Evolutionary conservation across 2,329 filamentous ascomycete genomes (phyloP).

Genomic region (Microascus cirrosus): DNA sequence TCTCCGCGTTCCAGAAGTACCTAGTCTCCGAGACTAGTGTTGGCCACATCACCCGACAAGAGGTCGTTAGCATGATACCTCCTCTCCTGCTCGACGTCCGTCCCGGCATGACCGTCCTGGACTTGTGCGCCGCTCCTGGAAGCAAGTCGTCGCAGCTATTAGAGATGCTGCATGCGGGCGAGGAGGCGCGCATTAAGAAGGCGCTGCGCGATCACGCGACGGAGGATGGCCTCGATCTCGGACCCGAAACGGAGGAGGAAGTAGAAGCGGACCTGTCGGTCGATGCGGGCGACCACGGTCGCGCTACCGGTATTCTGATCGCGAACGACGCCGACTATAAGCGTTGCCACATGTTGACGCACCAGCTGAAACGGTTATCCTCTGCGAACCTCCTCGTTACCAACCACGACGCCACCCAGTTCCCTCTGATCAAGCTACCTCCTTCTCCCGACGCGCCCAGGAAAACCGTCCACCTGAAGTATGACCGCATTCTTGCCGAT

Average conservation of each 20-base stretch:
- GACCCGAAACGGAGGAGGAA: conserved; percentile 33
- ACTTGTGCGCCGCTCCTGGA: conserved; percentile 92
- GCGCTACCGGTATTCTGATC: conserved; percentile 82
- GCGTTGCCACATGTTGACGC: conserved; percentile 91
- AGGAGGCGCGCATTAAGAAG: conserved; percentile 74
- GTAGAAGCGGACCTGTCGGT: conserved; percentile 40
- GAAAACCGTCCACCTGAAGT: conserved; percentile 72
- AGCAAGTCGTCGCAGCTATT: conserved; percentile 95
- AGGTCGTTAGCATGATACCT: conserved; percentile 98
- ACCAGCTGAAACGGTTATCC: conserved; percentile 93
- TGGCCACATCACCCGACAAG: conserved; percentile 94
- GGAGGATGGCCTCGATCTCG: conserved; percentile 45
- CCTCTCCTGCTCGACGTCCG: conserved; percentile 84
- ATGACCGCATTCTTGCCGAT: conserved; percentile 91
- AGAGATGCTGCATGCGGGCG: conserved; percentile 86
- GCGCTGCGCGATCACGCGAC: conserved; percentile 53
- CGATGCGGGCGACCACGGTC: conserved; percentile 63
- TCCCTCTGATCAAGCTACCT: conserved; percentile 81
- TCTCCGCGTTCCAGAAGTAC: conserved; percentile 94
- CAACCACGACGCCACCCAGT: conserved; percentile 95
- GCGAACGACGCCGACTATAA: conserved; percentile 97
- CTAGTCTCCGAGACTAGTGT: conserved; percentile 94
- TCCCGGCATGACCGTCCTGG: conserved; percentile 85
- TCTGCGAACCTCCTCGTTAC: conserved; percentile 95
- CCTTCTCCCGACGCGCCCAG: conserved; percentile 39